Percentiles rank a stretch among this genome's conserved stretches.
phyloP scores from a whole-genome alignment of 108 stramenopile genomes.

The Pseudonitzschia multistriata region DNA sequence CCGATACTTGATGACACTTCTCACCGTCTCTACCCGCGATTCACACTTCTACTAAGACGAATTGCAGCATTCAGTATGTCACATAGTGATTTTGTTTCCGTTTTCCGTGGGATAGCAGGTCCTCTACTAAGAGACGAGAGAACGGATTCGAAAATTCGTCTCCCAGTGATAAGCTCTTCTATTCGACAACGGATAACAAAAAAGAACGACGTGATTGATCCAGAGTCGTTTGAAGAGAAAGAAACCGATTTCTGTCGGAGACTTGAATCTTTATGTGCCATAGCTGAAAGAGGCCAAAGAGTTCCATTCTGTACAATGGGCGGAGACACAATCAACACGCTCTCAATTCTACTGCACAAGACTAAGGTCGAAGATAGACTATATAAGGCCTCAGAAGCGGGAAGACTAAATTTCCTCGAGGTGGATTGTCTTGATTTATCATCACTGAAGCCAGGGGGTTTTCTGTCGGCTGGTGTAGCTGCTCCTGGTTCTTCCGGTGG shows the following conservation, averaged over 20 bases:
- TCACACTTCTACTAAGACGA: conserved; percentile 62
- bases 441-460: conserved; percentile 47
- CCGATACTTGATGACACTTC: conserved; percentile 63
- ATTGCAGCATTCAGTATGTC: conserved; percentile 85
- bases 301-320: conserved; percentile 70
- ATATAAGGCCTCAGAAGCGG: conserved; percentile 73
- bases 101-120: conserved; percentile 70
- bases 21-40: conserved; percentile 71
- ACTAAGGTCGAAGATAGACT: conserved; percentile 74
- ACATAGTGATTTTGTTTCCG: conserved; percentile 80
- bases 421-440: conserved; percentile 68
- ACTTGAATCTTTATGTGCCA: conserved; percentile 71
- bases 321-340: conserved; percentile 75
- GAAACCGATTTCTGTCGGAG: conserved; percentile 65
- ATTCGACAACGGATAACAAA: conserved; percentile 33
- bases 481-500: conserved; percentile 48
- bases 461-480: conserved; percentile 38
- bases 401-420: conserved; percentile 72
- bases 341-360: conserved; percentile 76
- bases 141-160: conserved; percentile 52
- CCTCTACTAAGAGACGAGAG: conserved; percentile 63
- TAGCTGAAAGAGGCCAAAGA: conserved; percentile 71
- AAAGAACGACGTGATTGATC: conserved; percentile 23
- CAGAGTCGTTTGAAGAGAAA: conserved; percentile 54
- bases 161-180: conserved; percentile 76